Conservation (phyloP, 148 eudicot genomes). For the Arbutus unedo region DNA sequence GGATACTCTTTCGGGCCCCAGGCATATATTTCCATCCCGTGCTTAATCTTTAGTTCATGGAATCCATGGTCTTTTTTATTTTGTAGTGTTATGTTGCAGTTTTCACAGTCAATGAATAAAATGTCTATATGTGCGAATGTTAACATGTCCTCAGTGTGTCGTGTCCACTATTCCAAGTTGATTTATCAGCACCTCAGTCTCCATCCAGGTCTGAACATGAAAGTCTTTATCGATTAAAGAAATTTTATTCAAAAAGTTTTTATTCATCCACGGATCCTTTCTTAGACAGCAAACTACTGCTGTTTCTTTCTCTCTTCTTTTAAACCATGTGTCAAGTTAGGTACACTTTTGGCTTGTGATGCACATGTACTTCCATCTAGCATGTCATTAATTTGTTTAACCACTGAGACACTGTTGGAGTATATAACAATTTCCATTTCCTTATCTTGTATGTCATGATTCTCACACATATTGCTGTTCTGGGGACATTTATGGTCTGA, state of each 20-base stretch:
- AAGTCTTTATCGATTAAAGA: background rate
- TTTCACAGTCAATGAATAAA: background rate
- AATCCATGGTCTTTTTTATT: background rate
- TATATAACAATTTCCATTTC: background rate
- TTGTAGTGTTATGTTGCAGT: background rate
- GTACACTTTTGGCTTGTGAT: slow-evolving; percentile 4
- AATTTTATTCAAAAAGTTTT: background rate
- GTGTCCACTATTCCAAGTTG: background rate
- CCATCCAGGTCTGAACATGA: background rate
- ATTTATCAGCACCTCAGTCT: background rate
- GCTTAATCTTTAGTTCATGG: background rate
- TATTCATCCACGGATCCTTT: background rate
- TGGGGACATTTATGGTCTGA: background rate
- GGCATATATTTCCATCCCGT: background rate
- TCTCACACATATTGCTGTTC: background rate
- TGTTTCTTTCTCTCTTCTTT: background rate
- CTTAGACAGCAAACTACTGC: background rate
- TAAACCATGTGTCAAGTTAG: slow-evolving; percentile 6
- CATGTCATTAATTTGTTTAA: background rate
- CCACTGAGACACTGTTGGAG: background rate
- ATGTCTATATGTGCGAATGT: background rate
- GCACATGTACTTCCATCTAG: background rate
- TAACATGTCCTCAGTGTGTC: background rate
- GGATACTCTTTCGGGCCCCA: background rate
- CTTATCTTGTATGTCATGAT: background rate